Conservation (phyloP, 805 yeast species). For the Zygotorulaspora florentina region DNA sequence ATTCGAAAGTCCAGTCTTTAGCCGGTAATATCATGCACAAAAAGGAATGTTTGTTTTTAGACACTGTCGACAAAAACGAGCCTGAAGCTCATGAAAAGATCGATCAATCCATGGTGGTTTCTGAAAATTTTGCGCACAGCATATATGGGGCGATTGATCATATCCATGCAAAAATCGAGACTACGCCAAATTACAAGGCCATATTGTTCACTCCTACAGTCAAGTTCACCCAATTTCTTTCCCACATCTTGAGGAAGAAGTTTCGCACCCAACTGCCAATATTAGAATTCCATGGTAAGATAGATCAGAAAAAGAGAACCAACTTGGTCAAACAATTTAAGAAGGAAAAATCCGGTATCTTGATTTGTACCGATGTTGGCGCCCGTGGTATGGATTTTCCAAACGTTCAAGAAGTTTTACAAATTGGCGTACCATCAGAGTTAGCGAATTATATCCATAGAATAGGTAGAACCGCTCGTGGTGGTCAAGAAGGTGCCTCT, state of each 20-base stretch:
- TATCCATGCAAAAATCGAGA: constrained; percentile 40
- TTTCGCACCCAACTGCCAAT: constrained; percentile 31
- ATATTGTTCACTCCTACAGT: constrained; percentile 82
- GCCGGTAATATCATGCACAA: constrained; percentile 56
- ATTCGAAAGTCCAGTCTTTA: constrained; percentile 57
- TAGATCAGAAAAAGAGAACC: constrained; percentile 67
- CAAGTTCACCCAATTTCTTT: constrained; percentile 56
- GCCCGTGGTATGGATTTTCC: constrained; percentile 98
- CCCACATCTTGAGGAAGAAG: constrained; percentile 38
- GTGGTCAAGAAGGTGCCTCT: constrained; percentile 75
- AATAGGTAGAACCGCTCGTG: constrained; percentile 95
- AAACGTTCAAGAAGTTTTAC: constrained; percentile 78
- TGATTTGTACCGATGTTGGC: constrained; percentile 87
- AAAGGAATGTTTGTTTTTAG: constrained; percentile 54
- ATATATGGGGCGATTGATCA: constrained; percentile 54
- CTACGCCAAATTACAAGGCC: constrained; percentile 56
- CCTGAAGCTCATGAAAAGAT: constrained; percentile 78
- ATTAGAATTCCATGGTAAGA: constrained; percentile 63
- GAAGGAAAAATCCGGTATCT: constrained; percentile 44
- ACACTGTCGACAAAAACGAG: constrained; percentile 69
- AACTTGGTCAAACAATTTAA: constrained; percentile 53
- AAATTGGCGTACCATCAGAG: constrained; percentile 71
- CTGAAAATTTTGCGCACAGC: constrained; percentile 53
- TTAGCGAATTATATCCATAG: constrained; percentile 84
- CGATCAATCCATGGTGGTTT: constrained; percentile 57